Conservation (phyloP, 768 basidiomycete species). For the Brasilioporus rufonigricans region DNA sequence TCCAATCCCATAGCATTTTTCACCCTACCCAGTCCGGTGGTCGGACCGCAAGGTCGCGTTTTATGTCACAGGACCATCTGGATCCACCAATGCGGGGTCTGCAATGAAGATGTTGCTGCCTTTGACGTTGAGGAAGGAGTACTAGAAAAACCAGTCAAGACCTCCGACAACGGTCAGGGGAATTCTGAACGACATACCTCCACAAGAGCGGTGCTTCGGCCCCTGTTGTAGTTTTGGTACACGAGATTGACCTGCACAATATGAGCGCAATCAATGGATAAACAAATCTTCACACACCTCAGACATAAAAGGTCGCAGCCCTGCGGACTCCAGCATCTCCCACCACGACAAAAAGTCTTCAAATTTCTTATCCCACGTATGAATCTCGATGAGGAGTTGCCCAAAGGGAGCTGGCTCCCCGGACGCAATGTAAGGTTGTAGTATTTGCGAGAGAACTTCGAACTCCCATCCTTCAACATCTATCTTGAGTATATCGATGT, state of each 20-base stretch:
- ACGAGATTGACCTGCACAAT: constrained; percentile 50
- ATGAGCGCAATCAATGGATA: neutral
- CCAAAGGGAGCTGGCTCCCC: constrained; percentile 44
- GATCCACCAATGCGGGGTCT: constrained; percentile 12
- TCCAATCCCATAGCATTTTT: constrained; percentile 21
- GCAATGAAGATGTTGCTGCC: constrained; percentile 48
- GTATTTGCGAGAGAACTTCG: constrained; percentile 38
- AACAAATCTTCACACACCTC: constrained; percentile 29
- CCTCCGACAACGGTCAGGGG: neutral
- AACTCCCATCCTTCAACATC: constrained; percentile 52
- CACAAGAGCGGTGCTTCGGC: constrained; percentile 43
- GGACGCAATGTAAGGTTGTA: constrained; percentile 36
- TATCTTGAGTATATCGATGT: constrained; percentile 43
- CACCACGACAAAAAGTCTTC: constrained; percentile 43
- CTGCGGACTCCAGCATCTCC: constrained; percentile 45
- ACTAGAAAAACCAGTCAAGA: constrained; percentile 31
- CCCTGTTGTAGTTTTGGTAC: constrained; percentile 55
- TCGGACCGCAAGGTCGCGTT: neutral
- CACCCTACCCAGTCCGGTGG: neutral
- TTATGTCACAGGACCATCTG: constrained; percentile 15
- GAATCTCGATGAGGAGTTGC: constrained; percentile 47
- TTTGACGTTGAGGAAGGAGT: constrained; percentile 54
- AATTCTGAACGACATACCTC: constrained; percentile 37
- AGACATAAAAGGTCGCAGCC: constrained; percentile 46
- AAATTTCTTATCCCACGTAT: constrained; percentile 36